phyloP scores from a whole-genome alignment of 345 rosid species.

The Rhodamnia argentea region DNA sequence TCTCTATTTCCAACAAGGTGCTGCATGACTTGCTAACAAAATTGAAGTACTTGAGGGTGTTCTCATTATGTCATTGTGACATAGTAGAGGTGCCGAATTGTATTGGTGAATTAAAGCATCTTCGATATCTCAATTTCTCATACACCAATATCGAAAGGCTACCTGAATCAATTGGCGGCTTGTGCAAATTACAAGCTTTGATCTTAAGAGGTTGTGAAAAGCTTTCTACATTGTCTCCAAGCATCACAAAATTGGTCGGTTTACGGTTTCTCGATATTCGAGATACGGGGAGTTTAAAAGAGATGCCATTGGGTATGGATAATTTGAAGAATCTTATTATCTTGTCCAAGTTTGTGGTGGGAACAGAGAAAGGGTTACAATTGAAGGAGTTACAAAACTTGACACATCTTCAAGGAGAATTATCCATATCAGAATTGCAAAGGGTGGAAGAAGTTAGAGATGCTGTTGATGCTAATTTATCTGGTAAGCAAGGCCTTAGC shows the following conservation, averaged over 20 bases:
- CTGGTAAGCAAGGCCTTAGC: background rate
- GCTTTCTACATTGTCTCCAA: background rate
- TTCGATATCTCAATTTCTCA: background rate
- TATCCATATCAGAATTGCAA: background rate
- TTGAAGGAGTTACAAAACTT: background rate
- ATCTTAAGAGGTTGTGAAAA: background rate
- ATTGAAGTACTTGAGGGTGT: background rate
- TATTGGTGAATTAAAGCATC: background rate
- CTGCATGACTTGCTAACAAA: background rate
- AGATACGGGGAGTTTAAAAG: background rate
- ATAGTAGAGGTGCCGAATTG: background rate
- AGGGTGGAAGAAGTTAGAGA: background rate
- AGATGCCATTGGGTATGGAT: accelerated
- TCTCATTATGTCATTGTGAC: background rate
- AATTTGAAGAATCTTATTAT: background rate
- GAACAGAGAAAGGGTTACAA: background rate
- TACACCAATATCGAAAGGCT: accelerated
- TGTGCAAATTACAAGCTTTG: background rate
- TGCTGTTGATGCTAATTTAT: accelerated
- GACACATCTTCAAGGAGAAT: background rate
- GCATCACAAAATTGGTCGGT: background rate
- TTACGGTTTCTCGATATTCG: background rate
- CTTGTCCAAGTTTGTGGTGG: background rate
- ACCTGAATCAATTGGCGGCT: accelerated
- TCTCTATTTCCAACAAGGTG: background rate